Evolutionary conservation across 192 early-diverging fungal genomes (phyloP).

Genomic region (Phycomyces nitens): DNA sequence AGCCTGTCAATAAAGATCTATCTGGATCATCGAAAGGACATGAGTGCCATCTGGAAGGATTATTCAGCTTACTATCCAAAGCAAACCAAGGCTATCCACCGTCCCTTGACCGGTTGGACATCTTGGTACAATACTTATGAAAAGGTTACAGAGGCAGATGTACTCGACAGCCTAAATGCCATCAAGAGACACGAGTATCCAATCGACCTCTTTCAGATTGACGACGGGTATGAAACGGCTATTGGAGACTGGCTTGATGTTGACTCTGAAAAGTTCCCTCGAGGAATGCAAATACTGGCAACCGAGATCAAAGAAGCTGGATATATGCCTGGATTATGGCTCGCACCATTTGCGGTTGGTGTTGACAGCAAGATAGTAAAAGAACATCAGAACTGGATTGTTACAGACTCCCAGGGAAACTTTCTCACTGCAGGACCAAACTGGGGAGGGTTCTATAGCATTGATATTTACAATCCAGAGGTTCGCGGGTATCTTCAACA

Average conservation of each 20-base stretch:
- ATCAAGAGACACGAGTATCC: slow-evolving; percentile 32
- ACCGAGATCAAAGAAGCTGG: slow-evolving; percentile 31
- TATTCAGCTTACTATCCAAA: slow-evolving; percentile 28
- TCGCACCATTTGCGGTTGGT: slow-evolving; percentile 44
- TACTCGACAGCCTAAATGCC: slow-evolving; percentile 31
- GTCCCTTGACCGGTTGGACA: slow-evolving; percentile 40
- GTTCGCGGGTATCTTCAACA: slow-evolving; percentile 37
- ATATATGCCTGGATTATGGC: slow-evolving; percentile 42
- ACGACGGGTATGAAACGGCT: slow-evolving; percentile 43
- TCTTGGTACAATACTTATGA: slow-evolving; percentile 48
- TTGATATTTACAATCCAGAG: slow-evolving; percentile 45
- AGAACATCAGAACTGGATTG: slow-evolving; percentile 43
- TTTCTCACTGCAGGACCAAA: slow-evolving; percentile 31
- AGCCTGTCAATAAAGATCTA: slow-evolving; percentile 7
- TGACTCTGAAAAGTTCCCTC: slow-evolving; percentile 35
- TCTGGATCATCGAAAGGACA: slow-evolving; percentile 14
- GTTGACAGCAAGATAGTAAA: slow-evolving; percentile 34
- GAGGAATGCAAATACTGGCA: slow-evolving; percentile 40
- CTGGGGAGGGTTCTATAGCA: slow-evolving; percentile 37
- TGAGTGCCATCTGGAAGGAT: slow-evolving; percentile 21
- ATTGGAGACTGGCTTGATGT: slow-evolving; percentile 50
- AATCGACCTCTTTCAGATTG: slow-evolving; percentile 46
- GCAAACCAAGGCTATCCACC: slow-evolving; percentile 13
- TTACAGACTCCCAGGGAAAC: slow-evolving; percentile 19
- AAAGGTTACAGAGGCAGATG: slow-evolving; percentile 38